Evolutionary conservation across 169 alveolate genomes (phyloP).

Genomic region (Plasmodium blacklocki): DNA sequence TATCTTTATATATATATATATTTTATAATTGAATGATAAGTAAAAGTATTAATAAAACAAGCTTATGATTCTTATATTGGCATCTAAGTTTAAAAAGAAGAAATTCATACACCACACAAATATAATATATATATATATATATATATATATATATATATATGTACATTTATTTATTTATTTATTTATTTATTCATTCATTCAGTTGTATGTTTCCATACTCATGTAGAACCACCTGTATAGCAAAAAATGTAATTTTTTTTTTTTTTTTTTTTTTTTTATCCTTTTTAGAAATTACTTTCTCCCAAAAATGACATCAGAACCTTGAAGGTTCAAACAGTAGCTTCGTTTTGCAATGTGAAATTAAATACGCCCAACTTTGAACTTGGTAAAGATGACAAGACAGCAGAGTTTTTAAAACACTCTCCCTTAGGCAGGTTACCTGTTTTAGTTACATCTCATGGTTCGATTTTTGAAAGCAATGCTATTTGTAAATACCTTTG

Average conservation of each 20-base stretch:
- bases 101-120: too few species aligned
- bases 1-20: too few species aligned
- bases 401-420: slow-evolving; percentile 28
- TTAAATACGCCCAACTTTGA: slow-evolving; percentile 42
- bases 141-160: too few species aligned
- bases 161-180: too few species aligned
- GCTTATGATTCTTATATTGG: too few species aligned
- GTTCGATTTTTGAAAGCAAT: slow-evolving; percentile 57
- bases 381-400: slow-evolving; percentile 60
- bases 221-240: neutral
- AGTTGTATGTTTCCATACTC: neutral
- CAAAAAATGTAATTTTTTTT: neutral
- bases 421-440: slow-evolving; percentile 69
- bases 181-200: too few species aligned
- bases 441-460: slow-evolving; percentile 50
- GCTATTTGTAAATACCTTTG: slow-evolving; percentile 63
- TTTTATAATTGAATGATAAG: too few species aligned
- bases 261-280: neutral
- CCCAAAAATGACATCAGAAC: slow-evolving; percentile 62
- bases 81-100: too few species aligned
- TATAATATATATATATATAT: too few species aligned
- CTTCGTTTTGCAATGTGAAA: slow-evolving; percentile 62
- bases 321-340: slow-evolving; percentile 60
- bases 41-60: too few species aligned
- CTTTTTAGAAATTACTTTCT: slow-evolving; percentile 34